Base-by-base conservation (phyloP, 1,139 yeast genomes). In the Suhomyces anneliseae region DNA sequence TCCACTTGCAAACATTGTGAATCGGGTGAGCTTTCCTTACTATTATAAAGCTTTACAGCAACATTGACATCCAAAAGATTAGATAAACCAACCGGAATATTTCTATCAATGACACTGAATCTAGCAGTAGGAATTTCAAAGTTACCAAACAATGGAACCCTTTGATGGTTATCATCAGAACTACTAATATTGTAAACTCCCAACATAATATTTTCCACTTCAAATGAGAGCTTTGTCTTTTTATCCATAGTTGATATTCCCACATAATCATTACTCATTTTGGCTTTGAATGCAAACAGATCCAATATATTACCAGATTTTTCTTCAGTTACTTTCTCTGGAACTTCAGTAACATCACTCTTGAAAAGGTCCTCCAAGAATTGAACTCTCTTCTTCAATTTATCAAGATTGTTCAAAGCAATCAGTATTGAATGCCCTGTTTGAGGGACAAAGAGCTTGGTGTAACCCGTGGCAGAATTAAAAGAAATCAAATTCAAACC, bases 1-100 rank as follows among this genome's bases (percentile, higher is more conserved):
- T 78, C 82, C 2, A 85, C 60, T 52, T 84, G 87, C 8, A 85
- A 64, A 0, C 81, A 69, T 50, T 77, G 80, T 12, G 54, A 43
- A 0, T 60, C 54, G 2, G 44, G 15, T 1, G 52, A 48, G 4
- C 61, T 60, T 2, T 59, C 63, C 4, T 32, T 46, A 47, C 39
- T 58, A 46, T 75, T 72, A 19, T 67, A 58, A 1, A 81, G 60
- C 48, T 72, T 73, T 6, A 76, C 47, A 0, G 65, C 60, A 29
- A 74, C 45, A 47, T 74, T 71, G 14, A 77, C 54, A 52, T 79
- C 82, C 39, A 78, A 48, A 3, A 79, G 48, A 29, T 74, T 78
- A 0, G 87, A 78, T n/a, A 75, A 58, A 0, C 74, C 74, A 24
- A 68, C 64, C 0, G 78, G 73, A 31, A 73, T 61, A 26, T 49